These are phyloP conservation scores for Aspergillus calidoustus DNA, from an alignment of 2,329 filamentous ascomycete species.

Conservation along the genomic window DNA sequence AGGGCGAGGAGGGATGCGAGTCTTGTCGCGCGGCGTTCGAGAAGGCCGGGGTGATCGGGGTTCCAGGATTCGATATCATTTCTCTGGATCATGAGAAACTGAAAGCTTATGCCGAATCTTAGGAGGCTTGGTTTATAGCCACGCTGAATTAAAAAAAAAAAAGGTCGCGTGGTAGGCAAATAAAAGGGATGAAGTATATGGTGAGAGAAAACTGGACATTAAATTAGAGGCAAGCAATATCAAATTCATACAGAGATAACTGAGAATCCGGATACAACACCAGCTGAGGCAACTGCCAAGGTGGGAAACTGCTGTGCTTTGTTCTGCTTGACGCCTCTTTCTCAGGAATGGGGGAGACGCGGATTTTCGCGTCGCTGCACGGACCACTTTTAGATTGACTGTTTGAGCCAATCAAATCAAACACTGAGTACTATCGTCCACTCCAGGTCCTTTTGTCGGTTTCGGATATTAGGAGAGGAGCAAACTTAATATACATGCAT, in stretches of 20 bases:
- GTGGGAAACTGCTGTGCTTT: not conserved
- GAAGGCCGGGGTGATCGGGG: slow-evolving; percentile 32
- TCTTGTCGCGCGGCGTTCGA: slow-evolving; percentile 31
- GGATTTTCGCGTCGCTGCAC: slow-evolving; percentile 42
- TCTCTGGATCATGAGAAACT: not conserved
- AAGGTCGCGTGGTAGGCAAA: not conserved
- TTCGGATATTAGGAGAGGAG: no score
- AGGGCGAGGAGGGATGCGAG: slow-evolving; percentile 38
- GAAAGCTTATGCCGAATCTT: not conserved
- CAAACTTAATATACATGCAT: no score
- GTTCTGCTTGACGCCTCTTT: slow-evolving; percentile 4
- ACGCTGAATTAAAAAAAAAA: not conserved
- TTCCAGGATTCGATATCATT: slow-evolving; percentile 34
- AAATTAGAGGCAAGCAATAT: not conserved
- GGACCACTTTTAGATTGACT: slow-evolving; percentile 36
- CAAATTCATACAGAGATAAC: not conserved
- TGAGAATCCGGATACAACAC: not conserved
- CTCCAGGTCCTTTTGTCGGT: no score
- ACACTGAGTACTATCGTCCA: not conserved
- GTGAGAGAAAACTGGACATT: not conserved
- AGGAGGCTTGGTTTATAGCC: slow-evolving; percentile 3
- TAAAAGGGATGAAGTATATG: not conserved
- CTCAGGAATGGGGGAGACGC: slow-evolving; percentile 24
- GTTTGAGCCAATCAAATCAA: not conserved
- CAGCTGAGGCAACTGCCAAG: slow-evolving; percentile 4